phyloP scores from a whole-genome alignment of 2,329 filamentous ascomycete species.

The Aspergillus thermomutatus region DNA sequence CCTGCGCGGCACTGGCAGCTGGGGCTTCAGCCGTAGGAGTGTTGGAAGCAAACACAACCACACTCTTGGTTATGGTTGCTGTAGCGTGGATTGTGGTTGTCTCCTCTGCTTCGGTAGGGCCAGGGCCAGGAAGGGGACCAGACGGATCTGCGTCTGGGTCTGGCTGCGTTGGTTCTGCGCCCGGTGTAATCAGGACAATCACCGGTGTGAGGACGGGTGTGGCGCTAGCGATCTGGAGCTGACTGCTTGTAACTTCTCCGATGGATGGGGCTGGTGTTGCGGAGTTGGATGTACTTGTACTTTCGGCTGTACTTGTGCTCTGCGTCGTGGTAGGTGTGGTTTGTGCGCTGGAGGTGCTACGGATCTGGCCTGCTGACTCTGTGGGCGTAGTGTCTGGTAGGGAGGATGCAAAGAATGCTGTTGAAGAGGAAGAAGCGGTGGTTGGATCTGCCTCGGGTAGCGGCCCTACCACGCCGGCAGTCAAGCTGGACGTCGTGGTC shows the following conservation, averaged over 20 bases:
- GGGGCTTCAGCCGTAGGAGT: neutral
- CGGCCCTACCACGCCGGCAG: neutral
- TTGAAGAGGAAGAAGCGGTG: neutral
- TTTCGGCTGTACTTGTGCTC: neutral
- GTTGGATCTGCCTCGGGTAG: neutral
- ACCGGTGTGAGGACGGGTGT: slow-evolving; percentile 1
- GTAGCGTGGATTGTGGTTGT: neutral
- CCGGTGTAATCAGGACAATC: slow-evolving; percentile 5
- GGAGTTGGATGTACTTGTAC: neutral
- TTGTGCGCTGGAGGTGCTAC: neutral
- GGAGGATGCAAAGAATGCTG: neutral
- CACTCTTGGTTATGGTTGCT: neutral
- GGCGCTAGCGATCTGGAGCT: neutral
- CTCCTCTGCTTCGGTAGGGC: neutral
- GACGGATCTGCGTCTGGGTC: neutral
- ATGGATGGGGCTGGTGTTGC: neutral
- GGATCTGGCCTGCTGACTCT: neutral
- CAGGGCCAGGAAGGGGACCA: neutral
- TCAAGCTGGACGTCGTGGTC: neutral
- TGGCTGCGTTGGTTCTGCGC: slow-evolving; percentile 1
- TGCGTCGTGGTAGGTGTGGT: neutral
- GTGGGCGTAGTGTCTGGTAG: neutral
- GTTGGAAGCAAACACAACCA: neutral
- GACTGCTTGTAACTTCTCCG: neutral
- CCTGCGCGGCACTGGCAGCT: neutral